Base-by-base conservation (phyloP, 306 rosid genomes). In the Casuarina cunninghamiana region DNA sequence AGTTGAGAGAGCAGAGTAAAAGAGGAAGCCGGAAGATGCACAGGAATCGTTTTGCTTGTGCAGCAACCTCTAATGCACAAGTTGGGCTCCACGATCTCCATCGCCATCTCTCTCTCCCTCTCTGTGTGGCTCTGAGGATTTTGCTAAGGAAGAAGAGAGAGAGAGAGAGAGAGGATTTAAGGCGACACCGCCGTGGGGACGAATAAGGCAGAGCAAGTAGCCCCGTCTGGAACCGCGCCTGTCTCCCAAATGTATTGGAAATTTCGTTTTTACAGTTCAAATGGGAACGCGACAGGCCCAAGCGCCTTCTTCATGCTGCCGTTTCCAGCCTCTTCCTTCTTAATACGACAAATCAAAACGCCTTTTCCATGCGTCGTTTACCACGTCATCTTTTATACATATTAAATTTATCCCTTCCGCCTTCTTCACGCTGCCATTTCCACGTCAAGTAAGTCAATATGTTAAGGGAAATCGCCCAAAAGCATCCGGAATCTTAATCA, bases 51-150 rank as follows among this genome's bases (percentile, higher is more conserved):
- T 55, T 76, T 6, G 84, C 93, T 92, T 51, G 78, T 76, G 72
- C 97, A 92, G 90, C 98, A 94, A 35, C 98, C 98, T 82, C 98
- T 86, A 8, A 92, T 75, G 89, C 98, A 94, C 0, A 87, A 79
- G 88, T 94, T 94, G 17, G 98, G 97, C 84, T 88, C 96, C 77
- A 69, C 38, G 55, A 94, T 90, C 78, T 85, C 84, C 10, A 90
- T 38, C 19, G 87, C 90, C 93, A 94, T 86, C 26, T 26, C 32
- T 26, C 32, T 26, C 32, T 26, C 32, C 0, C 32, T 1, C 32
- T 61, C 13, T 21, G 17, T 9, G 69, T 44, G 13, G 66, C 21
- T 69, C 21, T 60, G 75, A 77, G 3, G 73, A 51, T 0, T 72
- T 77, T 12, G 50, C 41, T 4, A 11, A 1, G 5, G 70, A 32